These are phyloP conservation scores for Talaromyces borbonicus DNA, from an alignment of 495 filamentous ascomycete genomes.

Conservation along the genomic window DNA sequence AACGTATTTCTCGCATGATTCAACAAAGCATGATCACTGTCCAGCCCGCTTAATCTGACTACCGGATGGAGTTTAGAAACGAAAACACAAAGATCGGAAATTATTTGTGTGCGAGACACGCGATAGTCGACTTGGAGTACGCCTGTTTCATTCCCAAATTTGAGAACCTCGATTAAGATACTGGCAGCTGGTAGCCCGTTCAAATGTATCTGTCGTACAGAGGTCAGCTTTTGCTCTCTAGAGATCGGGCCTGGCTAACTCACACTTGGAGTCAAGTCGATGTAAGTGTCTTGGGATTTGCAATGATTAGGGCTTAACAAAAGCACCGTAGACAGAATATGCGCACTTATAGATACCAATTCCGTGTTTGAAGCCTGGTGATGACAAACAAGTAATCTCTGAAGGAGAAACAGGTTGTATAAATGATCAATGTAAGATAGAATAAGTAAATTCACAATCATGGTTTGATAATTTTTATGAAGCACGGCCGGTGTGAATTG, in stretches of 20 bases:
- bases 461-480: too few species aligned
- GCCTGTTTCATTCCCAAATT: conserved; percentile 31
- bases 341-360: too few species aligned
- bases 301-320: too few species aligned
- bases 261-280: conserved; percentile 19
- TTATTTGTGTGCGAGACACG: conserved; percentile 41
- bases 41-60: conserved; percentile 11
- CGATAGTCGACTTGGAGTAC: conserved; percentile 28
- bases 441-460: too few species aligned
- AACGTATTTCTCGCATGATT: conserved; percentile 20
- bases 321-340: too few species aligned
- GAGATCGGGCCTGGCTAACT: conserved; percentile 3
- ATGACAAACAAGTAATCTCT: too few species aligned
- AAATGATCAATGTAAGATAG: too few species aligned
- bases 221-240: neutral
- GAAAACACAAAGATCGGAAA: conserved; percentile 53
- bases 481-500: too few species aligned
- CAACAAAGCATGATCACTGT: conserved; percentile 19
- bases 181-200: conserved; percentile 37
- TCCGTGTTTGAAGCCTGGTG: too few species aligned
- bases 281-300: too few species aligned
- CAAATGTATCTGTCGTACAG: conserved; percentile 20
- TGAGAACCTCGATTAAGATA: conserved; percentile 33
- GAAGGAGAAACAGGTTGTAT: too few species aligned
- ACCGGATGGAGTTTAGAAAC: conserved; percentile 23